These are phyloP conservation scores for Colletotrichum nymphaeae DNA, from an alignment of 2,329 filamentous ascomycete species.

Conservation along the genomic window DNA sequence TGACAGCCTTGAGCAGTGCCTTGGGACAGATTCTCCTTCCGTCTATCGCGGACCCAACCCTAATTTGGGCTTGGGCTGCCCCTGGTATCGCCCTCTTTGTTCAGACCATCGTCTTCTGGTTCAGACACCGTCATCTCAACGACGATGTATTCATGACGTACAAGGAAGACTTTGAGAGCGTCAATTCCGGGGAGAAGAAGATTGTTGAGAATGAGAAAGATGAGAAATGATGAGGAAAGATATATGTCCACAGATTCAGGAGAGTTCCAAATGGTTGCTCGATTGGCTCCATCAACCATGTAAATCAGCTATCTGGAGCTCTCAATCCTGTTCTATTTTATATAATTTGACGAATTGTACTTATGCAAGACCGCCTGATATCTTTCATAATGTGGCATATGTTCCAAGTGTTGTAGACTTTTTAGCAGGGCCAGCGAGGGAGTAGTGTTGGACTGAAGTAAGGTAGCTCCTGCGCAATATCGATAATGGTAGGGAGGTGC, in stretches of 20 bases:
- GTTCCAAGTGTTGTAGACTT: neutral
- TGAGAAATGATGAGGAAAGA: neutral
- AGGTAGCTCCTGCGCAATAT: too few species aligned
- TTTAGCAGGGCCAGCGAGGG: too few species aligned
- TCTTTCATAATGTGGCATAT: neutral
- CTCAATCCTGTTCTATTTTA: neutral
- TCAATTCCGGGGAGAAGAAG: slow-evolving; percentile 4
- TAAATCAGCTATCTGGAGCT: neutral
- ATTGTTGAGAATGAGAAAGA: slow-evolving; percentile 5
- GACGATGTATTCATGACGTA: slow-evolving; percentile 36
- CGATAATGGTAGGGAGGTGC: too few species aligned
- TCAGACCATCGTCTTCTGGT: slow-evolving; percentile 41
- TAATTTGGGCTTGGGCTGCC: slow-evolving; percentile 41
- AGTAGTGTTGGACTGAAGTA: too few species aligned
- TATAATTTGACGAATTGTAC: neutral
- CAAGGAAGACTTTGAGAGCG: slow-evolving; percentile 18
- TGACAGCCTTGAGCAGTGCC: slow-evolving; percentile 67
- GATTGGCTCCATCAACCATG: neutral
- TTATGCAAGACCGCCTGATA: neutral
- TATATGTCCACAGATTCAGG: neutral
- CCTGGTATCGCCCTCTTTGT: slow-evolving; percentile 40
- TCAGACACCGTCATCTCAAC: slow-evolving; percentile 40
- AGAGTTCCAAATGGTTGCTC: neutral
- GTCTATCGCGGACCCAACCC: slow-evolving; percentile 51
- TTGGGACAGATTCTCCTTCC: slow-evolving; percentile 57